Evolutionary conservation across 306 rosid species (phyloP).

Genomic region (Fragaria vesca): DNA sequence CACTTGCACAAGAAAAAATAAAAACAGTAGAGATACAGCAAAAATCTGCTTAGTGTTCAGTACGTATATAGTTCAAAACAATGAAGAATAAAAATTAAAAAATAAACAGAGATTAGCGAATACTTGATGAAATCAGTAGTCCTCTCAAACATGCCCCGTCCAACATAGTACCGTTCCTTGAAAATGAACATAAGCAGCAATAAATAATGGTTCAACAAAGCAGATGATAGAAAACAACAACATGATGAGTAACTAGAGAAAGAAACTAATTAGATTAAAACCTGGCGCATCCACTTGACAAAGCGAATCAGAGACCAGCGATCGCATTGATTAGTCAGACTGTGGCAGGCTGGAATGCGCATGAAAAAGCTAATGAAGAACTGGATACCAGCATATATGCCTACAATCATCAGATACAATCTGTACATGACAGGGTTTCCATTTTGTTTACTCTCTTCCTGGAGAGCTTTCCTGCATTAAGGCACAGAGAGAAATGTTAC

Average conservation of each 20-base stretch:
- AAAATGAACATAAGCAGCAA: slow-evolving; percentile 20
- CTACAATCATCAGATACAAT: slow-evolving; percentile 61
- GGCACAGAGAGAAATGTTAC: slow-evolving; percentile 22
- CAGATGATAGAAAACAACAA: slow-evolving; percentile 13
- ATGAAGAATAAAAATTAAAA: neutral
- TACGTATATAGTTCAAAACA: neutral
- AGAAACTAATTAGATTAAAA: slow-evolving; percentile 21
- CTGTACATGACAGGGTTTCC: slow-evolving; percentile 47
- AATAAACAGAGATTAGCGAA: slow-evolving; percentile 18
- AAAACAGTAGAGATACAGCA: neutral
- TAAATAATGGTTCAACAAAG: slow-evolving; percentile 23
- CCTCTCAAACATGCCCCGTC: slow-evolving; percentile 95
- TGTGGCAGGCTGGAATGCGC: slow-evolving; percentile 91
- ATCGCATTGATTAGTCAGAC: slow-evolving; percentile 75
- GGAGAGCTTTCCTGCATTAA: slow-evolving; percentile 75
- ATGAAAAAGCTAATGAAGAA: slow-evolving; percentile 73
- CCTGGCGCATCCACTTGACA: slow-evolving; percentile 98
- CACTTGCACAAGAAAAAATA: neutral
- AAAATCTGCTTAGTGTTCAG: neutral
- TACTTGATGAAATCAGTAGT: slow-evolving; percentile 89
- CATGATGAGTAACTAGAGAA: slow-evolving; percentile 17
- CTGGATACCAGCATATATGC: slow-evolving; percentile 86
- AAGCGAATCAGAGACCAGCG: slow-evolving; percentile 79
- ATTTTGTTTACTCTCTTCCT: slow-evolving; percentile 61
- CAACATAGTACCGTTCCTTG: slow-evolving; percentile 91